A percentile compares a stretch with the other conserved stretches of the same genome.
Conservation (phyloP, 805 yeast genomes). For the Priceomyces castillae region DNA sequence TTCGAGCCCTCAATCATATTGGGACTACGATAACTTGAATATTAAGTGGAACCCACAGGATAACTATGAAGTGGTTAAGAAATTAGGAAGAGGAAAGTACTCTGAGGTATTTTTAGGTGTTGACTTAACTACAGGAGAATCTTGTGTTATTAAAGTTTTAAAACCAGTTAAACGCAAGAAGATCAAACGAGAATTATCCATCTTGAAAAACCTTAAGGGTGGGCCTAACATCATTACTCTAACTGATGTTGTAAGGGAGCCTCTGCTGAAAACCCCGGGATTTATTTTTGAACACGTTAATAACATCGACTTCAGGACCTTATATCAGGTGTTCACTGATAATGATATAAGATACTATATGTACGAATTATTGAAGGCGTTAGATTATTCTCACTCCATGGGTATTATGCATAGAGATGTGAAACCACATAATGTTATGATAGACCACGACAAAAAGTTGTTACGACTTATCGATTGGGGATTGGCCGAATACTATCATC, state of each 20-base stretch:
- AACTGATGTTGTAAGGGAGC: constrained; percentile 85
- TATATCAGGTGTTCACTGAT: constrained; percentile 77
- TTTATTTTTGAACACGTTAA: constrained; percentile 81
- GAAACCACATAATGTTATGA: constrained; percentile 92
- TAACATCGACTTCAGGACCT: constrained; percentile 80
- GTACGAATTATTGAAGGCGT: constrained; percentile 74
- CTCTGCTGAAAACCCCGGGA: constrained; percentile 81
- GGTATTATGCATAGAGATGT: constrained; percentile 96
- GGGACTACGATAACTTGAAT: constrained; percentile 74
- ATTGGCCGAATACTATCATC: constrained; percentile 87
- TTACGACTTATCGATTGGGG: constrained; percentile 93
- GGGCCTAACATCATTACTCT: constrained; percentile 80
- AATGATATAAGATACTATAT: constrained; percentile 80
- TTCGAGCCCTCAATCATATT: constrained; percentile 72
- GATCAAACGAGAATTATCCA: constrained; percentile 86
- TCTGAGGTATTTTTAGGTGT: constrained; percentile 91
- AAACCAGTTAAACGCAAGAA: constrained; percentile 93
- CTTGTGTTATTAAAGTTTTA: constrained; percentile 84
- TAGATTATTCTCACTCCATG: constrained; percentile 87
- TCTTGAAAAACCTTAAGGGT: constrained; percentile 75
- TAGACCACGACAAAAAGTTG: constrained; percentile 63
- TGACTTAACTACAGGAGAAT: constrained; percentile 55
- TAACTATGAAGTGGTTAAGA: constrained; percentile 80
- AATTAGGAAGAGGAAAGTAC: constrained; percentile 90
- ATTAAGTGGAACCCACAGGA: constrained; percentile 83